phyloP scores from a whole-genome alignment of 805 yeast genomes.

The Nematodospora valgi region DNA sequence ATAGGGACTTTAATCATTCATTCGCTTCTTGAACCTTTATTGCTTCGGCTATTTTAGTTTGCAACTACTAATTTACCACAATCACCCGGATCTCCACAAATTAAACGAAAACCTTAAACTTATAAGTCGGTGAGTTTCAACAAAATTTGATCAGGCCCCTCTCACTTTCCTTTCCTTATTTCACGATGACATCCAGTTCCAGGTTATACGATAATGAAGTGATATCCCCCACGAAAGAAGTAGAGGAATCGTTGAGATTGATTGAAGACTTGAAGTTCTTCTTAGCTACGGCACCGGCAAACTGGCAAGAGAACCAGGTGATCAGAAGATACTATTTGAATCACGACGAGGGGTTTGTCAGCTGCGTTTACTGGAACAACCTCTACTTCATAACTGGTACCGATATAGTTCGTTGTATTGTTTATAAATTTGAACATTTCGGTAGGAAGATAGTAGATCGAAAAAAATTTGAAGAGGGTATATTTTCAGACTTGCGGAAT shows the following conservation, averaged over 20 bases:
- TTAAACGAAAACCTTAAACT: too few relatives aligned
- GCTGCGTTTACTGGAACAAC: slow-evolving; percentile 90
- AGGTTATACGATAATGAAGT: too few relatives aligned
- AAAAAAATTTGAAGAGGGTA: slow-evolving; percentile 95
- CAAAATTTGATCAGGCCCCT: too few relatives aligned
- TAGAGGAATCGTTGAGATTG: slow-evolving; percentile 50
- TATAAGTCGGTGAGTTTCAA: too few relatives aligned
- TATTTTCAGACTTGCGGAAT: slow-evolving; percentile 84
- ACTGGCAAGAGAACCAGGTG: slow-evolving; percentile 86
- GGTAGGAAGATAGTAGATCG: slow-evolving; percentile 83
- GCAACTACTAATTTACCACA: too few relatives aligned
- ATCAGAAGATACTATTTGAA: slow-evolving; percentile 82
- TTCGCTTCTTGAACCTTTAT: too few relatives aligned
- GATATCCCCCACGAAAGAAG: slow-evolving; percentile 5
- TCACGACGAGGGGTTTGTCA: slow-evolving; percentile 87
- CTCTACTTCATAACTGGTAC: slow-evolving; percentile 91
- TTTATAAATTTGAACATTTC: slow-evolving; percentile 83
- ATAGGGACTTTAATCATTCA: too few relatives aligned
- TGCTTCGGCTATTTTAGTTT: too few relatives aligned
- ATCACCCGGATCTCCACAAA: too few relatives aligned
- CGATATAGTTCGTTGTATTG: slow-evolving; percentile 89
- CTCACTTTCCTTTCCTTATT: too few relatives aligned
- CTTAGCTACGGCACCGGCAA: slow-evolving; percentile 89
- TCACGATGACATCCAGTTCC: too few relatives aligned
- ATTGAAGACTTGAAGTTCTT: slow-evolving; percentile 82